These are phyloP conservation scores for Pichia nanzhaoensis DNA, from an alignment of 805 yeast species.

Conservation along the genomic window DNA sequence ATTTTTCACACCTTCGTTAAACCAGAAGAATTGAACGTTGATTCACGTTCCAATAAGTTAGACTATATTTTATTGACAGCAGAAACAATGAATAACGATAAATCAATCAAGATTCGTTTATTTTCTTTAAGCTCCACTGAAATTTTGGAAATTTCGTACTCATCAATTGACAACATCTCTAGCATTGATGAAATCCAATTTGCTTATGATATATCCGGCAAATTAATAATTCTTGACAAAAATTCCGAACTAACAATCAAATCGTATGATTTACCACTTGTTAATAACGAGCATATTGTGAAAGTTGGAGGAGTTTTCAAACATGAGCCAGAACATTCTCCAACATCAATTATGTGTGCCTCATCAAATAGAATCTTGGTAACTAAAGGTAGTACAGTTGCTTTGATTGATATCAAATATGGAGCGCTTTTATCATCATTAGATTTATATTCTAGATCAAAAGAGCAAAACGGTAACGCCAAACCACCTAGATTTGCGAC, in stretches of 20 bases:
- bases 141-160: constrained; percentile 25
- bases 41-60: constrained; percentile 16
- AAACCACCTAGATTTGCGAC: constrained; percentile 25
- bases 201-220: constrained; percentile 27
- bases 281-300: constrained; percentile 27
- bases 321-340: constrained; percentile 22
- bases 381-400: constrained; percentile 34
- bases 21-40: constrained; percentile 22
- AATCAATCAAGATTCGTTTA: constrained; percentile 21
- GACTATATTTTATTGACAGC: constrained; percentile 21
- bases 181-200: constrained; percentile 11
- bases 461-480: constrained; percentile 12
- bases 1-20: constrained; percentile 24
- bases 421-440: constrained; percentile 31
- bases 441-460: constrained; percentile 28
- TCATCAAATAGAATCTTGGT: constrained; percentile 42
- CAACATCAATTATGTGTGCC: constrained; percentile 34
- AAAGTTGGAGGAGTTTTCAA: constrained; percentile 19
- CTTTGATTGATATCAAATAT: constrained; percentile 39
- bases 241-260: constrained; percentile 16
- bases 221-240: constrained; percentile 22
- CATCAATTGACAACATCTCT: constrained; percentile 20
- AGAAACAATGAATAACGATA: constrained; percentile 14
- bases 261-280: constrained; percentile 28
- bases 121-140: constrained; percentile 23